Base-by-base conservation (phyloP, 306 rosid genomes). In the Sicyos baderoa region DNA sequence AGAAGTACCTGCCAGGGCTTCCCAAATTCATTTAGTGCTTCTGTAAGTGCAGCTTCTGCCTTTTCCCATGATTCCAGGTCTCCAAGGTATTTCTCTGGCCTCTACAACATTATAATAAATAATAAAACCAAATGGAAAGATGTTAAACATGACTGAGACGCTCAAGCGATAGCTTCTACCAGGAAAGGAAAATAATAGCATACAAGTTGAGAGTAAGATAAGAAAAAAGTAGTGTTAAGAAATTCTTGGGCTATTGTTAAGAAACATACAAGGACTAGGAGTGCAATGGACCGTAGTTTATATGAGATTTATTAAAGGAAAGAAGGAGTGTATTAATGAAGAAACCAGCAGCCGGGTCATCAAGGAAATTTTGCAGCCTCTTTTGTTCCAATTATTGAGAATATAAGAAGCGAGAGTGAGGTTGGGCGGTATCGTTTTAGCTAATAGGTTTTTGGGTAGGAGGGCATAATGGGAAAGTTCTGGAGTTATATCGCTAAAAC, bases 51-150 rank as follows among this genome's bases (percentile, higher is more conserved):
- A 75, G 75, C 81, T 80, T 92, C 98, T 74, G 98, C 98, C 75
- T 85, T 89, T 4, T 89, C 93, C 98, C 98, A 92, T 50, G 98
- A 83, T 76, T 68, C 79, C 48, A 80, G 0, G 17, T 92, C 89
- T 81, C 96, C 98, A n/a, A 87, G 84, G 79, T 80, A 82, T 54
- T 87, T 92, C 79, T 92, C 96, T 58, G 96, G 98, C 85, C 90
- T 87, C 96, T 47, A 47, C 18, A 66, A 47, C 13, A 66, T 7
- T 21, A 22, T 11, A 12, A 47, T 2, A 66, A 66, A 52, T 23
- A n/a, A 27, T 13, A 59, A 27, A 3, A 29, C 12, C 29, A 14
- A 29, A 59, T 16, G 5, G 47, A 59, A 47, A 4, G 47, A 59
- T 59, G 66, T 59, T 14, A 59, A 59, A 59, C 66, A 59, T 15